Percentiles rank a stretch among this genome's conserved stretches.
phyloP scores from a whole-genome alignment of 495 filamentous ascomycete species.

The Daldinia caldariorum region DNA sequence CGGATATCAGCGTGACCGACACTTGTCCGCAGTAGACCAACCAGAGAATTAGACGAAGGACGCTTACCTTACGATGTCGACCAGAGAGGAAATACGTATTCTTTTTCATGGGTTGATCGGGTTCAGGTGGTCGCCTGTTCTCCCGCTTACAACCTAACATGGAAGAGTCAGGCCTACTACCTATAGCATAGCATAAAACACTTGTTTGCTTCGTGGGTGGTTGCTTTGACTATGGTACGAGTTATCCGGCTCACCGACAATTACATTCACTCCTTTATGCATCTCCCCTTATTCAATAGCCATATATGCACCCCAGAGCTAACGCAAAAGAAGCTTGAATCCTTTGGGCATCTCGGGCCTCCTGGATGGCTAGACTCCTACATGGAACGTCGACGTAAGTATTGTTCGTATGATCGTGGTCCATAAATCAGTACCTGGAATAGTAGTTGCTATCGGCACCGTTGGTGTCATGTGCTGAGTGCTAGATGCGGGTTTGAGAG shows the following conservation, averaged over 20 bases:
- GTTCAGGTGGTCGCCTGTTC: background rate
- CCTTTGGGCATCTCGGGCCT: conserved; percentile 23
- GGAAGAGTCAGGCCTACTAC: background rate
- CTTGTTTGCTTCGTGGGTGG: conserved; percentile 39
- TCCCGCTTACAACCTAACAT: background rate
- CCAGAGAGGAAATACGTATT: background rate
- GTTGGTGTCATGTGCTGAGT: conserved; percentile 37
- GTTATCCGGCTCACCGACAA: conserved; percentile 29
- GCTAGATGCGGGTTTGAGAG: conserved; percentile 37
- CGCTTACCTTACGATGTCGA: conserved; percentile 4
- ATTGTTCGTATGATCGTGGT: conserved; percentile 18
- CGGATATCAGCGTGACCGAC: conserved; percentile 29
- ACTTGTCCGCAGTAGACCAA: conserved; percentile 18
- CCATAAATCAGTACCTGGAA: background rate
- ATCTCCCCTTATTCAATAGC: conserved; percentile 14
- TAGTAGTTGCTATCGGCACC: conserved; percentile 6
- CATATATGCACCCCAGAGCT: conserved; percentile 40
- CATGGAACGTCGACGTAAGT: conserved; percentile 4
- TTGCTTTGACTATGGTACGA: conserved; percentile 27
- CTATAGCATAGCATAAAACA: background rate
- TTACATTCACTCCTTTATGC: conserved; percentile 23
- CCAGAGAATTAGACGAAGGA: conserved; percentile 1
- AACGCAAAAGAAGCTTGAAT: conserved; percentile 48
- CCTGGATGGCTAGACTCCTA: background rate
- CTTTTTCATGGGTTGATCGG: background rate